phyloP scores from a whole-genome alignment of 345 rosid genomes.

The Trapa bicornis region DNA sequence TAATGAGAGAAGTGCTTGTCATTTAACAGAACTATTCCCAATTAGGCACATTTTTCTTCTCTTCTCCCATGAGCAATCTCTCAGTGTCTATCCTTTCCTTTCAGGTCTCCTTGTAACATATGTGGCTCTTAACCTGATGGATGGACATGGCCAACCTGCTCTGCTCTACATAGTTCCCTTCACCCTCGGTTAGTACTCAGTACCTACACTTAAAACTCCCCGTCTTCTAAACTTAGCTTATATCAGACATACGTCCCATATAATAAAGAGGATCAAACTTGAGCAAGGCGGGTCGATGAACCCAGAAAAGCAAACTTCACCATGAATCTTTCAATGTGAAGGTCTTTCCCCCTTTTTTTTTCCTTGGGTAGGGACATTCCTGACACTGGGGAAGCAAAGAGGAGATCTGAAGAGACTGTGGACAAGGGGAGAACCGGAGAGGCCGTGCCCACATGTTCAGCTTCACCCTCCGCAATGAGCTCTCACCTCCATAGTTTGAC shows the following conservation, averaged over 20 bases:
- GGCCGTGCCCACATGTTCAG: conserved; percentile 55
- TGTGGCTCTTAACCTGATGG: conserved; percentile 90
- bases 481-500: background rate
- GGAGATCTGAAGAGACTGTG: conserved; percentile 74
- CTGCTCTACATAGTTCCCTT: conserved; percentile 93
- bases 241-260: too few species aligned
- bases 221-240: background rate
- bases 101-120: conserved; percentile 89
- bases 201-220: background rate
- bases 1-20: conserved; percentile 17
- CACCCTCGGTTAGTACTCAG: conserved; percentile 56
- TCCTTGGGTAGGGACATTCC: conserved; percentile 38
- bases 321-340: too few species aligned
- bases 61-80: background rate
- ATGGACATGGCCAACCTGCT: conserved; percentile 97
- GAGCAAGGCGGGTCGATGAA: too few species aligned
- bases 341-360: background rate
- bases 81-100: conserved; percentile 1
- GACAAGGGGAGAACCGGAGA: conserved; percentile 73
- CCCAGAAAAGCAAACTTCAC: too few species aligned
- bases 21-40: background rate
- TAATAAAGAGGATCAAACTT: too few species aligned
- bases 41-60: background rate
- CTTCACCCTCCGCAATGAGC: conserved; percentile 28
- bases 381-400: conserved; percentile 63